Conservation (phyloP, 2,329 filamentous ascomycete species). For the Coleophoma crateriformis region DNA sequence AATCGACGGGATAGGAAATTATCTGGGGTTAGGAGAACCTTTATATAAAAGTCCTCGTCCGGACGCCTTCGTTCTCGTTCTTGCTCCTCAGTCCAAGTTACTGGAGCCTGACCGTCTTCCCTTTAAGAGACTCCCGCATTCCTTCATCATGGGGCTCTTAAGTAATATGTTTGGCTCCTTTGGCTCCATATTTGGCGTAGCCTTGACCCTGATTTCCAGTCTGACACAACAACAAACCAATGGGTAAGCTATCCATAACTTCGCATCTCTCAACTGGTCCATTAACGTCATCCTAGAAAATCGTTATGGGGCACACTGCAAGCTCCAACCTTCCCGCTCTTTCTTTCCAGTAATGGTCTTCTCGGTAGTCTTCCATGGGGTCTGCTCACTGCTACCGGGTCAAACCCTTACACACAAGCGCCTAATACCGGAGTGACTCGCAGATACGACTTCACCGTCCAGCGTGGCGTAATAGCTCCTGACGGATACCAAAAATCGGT, state of each 20-base stretch:
- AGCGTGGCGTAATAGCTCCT: slow-evolving; percentile 25
- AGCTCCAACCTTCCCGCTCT: slow-evolving; percentile 28
- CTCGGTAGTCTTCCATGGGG: slow-evolving; percentile 49
- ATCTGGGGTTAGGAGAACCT: neutral
- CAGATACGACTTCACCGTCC: slow-evolving; percentile 26
- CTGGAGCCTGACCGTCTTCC: neutral
- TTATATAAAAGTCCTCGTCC: slow-evolving; percentile 6
- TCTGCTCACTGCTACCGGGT: slow-evolving; percentile 29
- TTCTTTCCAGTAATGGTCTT: slow-evolving; percentile 42
- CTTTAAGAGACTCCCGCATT: neutral
- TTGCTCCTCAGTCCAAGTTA: slow-evolving; percentile 5
- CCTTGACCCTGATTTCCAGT: slow-evolving; percentile 8
- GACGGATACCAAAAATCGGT: slow-evolving; percentile 47
- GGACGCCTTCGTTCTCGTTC: slow-evolving; percentile 11
- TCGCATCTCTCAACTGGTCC: no score
- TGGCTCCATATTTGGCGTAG: slow-evolving; percentile 1
- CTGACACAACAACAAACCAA: slow-evolving; percentile 19
- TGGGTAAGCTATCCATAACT: slow-evolving; percentile 11
- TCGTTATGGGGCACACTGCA: slow-evolving; percentile 27
- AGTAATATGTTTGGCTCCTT: slow-evolving; percentile 1
- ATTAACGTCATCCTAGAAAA: neutral
- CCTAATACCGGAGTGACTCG: slow-evolving; percentile 34
- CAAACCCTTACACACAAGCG: slow-evolving; percentile 28
- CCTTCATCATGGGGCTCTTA: slow-evolving; percentile 11
- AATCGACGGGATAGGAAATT: no score